phyloP scores from a whole-genome alignment of 1,284 basidiomycete genomes.

The Irpex sp. region DNA sequence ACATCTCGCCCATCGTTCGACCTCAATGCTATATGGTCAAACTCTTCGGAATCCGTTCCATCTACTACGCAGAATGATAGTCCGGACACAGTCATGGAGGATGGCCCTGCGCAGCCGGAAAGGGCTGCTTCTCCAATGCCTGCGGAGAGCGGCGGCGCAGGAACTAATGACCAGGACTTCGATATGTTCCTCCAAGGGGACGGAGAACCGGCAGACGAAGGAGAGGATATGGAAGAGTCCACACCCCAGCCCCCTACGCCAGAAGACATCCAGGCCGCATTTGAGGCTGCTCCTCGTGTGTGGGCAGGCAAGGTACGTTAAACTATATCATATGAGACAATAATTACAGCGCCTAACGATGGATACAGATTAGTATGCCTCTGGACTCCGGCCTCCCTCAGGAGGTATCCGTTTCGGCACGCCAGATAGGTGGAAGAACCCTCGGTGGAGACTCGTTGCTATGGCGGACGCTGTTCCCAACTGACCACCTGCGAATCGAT shows the following conservation, averaged over 20 bases:
- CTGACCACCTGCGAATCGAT: conserved; percentile 60
- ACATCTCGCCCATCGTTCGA: conserved; percentile 53
- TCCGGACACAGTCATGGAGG: conserved; percentile 20
- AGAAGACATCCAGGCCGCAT: conserved; percentile 31
- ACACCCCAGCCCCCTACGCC: conserved; percentile 28
- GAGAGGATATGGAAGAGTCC: conserved; percentile 31
- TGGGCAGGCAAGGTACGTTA: conserved; percentile 64
- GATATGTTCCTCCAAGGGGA: conserved; percentile 75
- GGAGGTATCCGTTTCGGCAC: conserved; percentile 58
- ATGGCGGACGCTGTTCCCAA: conserved; percentile 72
- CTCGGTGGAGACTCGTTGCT: conserved; percentile 50
- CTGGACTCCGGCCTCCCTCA: conserved; percentile 63
- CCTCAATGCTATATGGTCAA: conserved; percentile 62
- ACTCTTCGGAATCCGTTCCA: conserved; percentile 10
- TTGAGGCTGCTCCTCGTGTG: conserved; percentile 51
- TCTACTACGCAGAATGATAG: conserved; percentile 2
- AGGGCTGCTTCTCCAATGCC: conserved; percentile 38
- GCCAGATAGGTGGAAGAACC: conserved; percentile 64
- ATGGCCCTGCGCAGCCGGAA: conserved; percentile 27
- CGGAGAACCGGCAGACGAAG: conserved; percentile 35
- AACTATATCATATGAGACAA: conserved; percentile 2
- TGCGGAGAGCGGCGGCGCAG: conserved; percentile 31
- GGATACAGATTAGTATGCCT: conserved; percentile 65
- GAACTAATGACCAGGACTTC: conserved; percentile 69
- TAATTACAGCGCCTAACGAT: neutral